These are phyloP conservation scores for Fusarium domesticum DNA, from an alignment of 2,329 filamentous ascomycete species.

Conservation along the genomic window DNA sequence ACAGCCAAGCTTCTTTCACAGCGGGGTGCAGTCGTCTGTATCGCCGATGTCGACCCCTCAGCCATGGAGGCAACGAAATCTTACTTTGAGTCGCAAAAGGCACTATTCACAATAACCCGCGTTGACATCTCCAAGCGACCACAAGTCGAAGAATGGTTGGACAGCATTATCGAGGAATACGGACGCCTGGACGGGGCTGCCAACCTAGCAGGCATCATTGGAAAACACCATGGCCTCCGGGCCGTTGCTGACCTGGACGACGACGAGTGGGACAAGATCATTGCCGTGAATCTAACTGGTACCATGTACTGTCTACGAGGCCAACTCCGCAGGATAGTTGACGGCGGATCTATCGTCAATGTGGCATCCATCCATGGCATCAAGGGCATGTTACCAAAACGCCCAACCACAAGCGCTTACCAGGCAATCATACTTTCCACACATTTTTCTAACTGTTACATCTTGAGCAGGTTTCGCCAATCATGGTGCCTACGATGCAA, in stretches of 20 bases:
- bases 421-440: not conserved
- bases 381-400: constrained; percentile 38
- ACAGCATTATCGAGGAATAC: constrained; percentile 44
- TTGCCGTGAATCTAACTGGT: constrained; percentile 49
- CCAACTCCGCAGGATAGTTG: constrained; percentile 38
- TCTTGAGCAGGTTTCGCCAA: constrained; percentile 33
- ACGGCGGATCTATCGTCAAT: constrained; percentile 58
- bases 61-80: constrained; percentile 30
- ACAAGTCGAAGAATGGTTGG: constrained; percentile 52
- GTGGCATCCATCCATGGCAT: constrained; percentile 46
- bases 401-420: not conserved
- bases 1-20: constrained; percentile 37
- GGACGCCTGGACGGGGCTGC: constrained; percentile 54
- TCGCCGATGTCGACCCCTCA: constrained; percentile 37
- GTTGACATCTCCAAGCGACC: constrained; percentile 48
- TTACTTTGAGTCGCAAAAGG: constrained; percentile 30
- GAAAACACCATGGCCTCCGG: constrained; percentile 40
- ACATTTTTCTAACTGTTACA: not conserved
- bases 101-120: constrained; percentile 35
- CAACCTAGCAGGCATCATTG: constrained; percentile 54
- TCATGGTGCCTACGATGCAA: constrained; percentile 39
- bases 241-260: constrained; percentile 44
- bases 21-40: constrained; percentile 39
- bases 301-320: constrained; percentile 50
- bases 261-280: constrained; percentile 47